Percentiles rank a stretch among this genome's conserved stretches.
These are phyloP conservation scores for Cruciata laevipes DNA, from an alignment of 257 asterid species.

Conservation along the genomic window DNA sequence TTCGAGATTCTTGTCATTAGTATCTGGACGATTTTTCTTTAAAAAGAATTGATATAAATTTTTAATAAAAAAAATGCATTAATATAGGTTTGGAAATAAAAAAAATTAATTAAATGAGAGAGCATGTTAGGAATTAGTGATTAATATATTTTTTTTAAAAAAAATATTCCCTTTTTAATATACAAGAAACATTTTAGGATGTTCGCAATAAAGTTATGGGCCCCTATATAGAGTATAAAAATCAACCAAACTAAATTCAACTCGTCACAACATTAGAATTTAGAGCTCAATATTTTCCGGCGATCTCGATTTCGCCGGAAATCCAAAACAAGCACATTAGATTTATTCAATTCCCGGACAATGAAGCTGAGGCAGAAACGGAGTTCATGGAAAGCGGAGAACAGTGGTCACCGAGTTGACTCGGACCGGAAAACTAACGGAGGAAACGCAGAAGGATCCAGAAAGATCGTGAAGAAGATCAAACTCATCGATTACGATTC, in stretches of 20 bases:
- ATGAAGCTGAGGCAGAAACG: slow-evolving; percentile 16
- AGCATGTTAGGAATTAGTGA: no score
- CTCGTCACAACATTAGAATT: background rate
- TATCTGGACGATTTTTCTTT: no score
- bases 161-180: no score
- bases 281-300: slow-evolving; percentile 12
- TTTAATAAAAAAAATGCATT: no score
- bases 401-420: slow-evolving; percentile 4
- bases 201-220: no score
- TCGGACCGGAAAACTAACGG: slow-evolving; percentile 11
- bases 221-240: no score
- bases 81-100: no score
- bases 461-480: slow-evolving; percentile 15
- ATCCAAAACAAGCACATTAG: background rate
- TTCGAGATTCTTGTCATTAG: no score
- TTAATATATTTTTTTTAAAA: no score
- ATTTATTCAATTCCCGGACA: background rate
- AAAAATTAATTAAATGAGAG: no score
- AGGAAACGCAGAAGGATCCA: background rate
- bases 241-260: background rate
- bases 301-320: slow-evolving; percentile 33
- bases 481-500: slow-evolving; percentile 56
- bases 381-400: background rate
- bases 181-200: no score
- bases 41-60: no score